Base-by-base conservation (phyloP, 73 alveolate genomes). In the Paramecium sexaurelia region DNA sequence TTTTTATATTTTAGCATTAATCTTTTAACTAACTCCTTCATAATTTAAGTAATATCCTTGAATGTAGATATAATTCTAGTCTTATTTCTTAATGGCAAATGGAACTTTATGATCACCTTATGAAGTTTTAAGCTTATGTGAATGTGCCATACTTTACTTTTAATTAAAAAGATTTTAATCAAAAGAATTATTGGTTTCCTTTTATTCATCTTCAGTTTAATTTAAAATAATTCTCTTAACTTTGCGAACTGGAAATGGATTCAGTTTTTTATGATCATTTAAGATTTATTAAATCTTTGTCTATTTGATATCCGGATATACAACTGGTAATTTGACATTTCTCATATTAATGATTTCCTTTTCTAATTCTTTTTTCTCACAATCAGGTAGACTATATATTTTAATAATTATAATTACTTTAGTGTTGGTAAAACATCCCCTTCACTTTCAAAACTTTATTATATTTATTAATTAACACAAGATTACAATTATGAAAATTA, bases 41-140 rank as follows among this genome's bases (percentile, higher is more conserved):
- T 29, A 61, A 61, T 61, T 61, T 32, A 61, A 61, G 43, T 61
- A 61, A 61, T 61, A 61, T 26, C 83, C 83, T 61, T 61, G 24
- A 6, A 61, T 61, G 26, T 61, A 32, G 26, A 61, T 15, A 32
- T 61, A 61, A 61, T 10, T 61, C 7, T 61, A 13, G 26, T 61
- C 47, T 61, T 26, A 24, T 32, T 61, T 61, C 7, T 61, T 61
- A 4, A 61, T 26, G 0, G 43, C 83, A 61, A 61, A 61, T 29
- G 83, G 83, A 61, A 61, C 6, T 0, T 8, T 61, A 29, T 61
- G 20, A 0, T 61, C 83, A 2, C 47, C 47, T 61, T 26, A 29
- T 1, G 83, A 61, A 29, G 83, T 32, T 24, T 61, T 61, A 0
- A 61, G 33, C 4, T 26, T 29, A 1, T 61, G 67, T 6, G 67